Evolutionary conservation across 768 basidiomycete species (phyloP), one percentile per base, ranked within the genome.

Genomic region (Porpolomopsis calyptriformis): DNA sequence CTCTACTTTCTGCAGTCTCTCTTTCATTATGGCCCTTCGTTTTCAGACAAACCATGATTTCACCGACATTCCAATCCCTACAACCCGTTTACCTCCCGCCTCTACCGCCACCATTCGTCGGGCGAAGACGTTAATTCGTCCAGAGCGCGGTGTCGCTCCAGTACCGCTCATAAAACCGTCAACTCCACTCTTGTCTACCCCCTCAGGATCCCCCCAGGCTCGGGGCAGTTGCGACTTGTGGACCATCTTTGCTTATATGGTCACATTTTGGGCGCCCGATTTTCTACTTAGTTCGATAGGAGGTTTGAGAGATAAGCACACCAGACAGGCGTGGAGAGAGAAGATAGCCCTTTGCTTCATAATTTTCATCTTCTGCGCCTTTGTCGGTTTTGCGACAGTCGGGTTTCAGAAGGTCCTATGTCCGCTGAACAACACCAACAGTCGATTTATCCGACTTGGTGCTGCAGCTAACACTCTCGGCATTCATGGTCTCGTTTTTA

Each of bases 81-180:
- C 81, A 8, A 66, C 73, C 41, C 43, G 38, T 23, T 16, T 46
- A 25, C 70, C 78, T 43, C 70, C 72, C 40, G 72, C 78, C 12
- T 64, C 73, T 24, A 76, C 73, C 37, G 64, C 76, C 39, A 83
- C 84, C 41, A 69, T 91, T 46, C 82, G 83, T 45, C 76, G 93
- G 45, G 88, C 87, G 59, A 99, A 98, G 72, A 99, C 96, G 4
- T 80, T 99, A 54, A 97, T 89, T 42, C 77, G 90, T 48, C 96
- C 96, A 57, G 96, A 99, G 69, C 81, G 96, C 47, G 75, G 87
- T 59, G 87, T 97, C 40, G 91, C 91, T 3, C 89, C 92, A 27
- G 85, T 86, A 12, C 93, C 94, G 4, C 82, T 99, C 57, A 93
- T 99, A 50, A 90, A 87, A 46, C 90, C 93, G 4, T 77, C 81